phyloP scores from a whole-genome alignment of 306 rosid genomes.

The Rubus parviflorus region DNA sequence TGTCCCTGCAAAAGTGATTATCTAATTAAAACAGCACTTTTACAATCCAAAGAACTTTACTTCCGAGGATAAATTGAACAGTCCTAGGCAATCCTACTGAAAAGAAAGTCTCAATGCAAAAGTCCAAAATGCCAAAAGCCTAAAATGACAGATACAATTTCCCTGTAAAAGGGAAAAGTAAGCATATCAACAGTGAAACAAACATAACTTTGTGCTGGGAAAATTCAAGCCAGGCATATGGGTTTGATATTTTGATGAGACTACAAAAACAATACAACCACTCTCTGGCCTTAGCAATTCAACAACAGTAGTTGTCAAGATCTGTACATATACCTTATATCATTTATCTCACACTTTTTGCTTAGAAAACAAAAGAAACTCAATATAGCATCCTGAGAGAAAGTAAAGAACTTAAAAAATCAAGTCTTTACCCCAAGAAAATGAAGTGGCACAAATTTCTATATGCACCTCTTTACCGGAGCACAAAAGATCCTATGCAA shows the following conservation, averaged over 20 bases:
- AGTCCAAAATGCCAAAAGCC: neutral
- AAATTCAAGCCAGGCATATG: neutral
- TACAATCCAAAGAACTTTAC: neutral
- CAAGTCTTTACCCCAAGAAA: neutral
- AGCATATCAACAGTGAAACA: neutral
- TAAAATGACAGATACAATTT: neutral
- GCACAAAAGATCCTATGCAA: neutral
- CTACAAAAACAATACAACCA: too few relatives aligned
- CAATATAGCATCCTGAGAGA: neutral
- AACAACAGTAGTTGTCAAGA: neutral
- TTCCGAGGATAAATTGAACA: neutral
- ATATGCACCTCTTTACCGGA: too few relatives aligned
- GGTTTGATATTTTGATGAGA: neutral
- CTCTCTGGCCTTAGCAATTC: neutral
- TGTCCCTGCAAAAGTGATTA: conserved; percentile 53
- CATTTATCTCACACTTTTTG: neutral
- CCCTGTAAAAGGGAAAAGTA: neutral
- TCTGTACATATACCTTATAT: neutral
- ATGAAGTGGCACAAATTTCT: too few relatives aligned
- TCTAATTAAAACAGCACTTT: neutral
- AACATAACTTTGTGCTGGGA: neutral
- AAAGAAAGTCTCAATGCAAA: neutral
- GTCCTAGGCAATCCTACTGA: neutral
- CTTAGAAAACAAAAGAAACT: neutral
- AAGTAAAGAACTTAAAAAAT: neutral